These are phyloP conservation scores for Arthrobotrys pseudoclavata DNA, from an alignment of 2,329 filamentous ascomycete genomes.

Conservation along the genomic window DNA sequence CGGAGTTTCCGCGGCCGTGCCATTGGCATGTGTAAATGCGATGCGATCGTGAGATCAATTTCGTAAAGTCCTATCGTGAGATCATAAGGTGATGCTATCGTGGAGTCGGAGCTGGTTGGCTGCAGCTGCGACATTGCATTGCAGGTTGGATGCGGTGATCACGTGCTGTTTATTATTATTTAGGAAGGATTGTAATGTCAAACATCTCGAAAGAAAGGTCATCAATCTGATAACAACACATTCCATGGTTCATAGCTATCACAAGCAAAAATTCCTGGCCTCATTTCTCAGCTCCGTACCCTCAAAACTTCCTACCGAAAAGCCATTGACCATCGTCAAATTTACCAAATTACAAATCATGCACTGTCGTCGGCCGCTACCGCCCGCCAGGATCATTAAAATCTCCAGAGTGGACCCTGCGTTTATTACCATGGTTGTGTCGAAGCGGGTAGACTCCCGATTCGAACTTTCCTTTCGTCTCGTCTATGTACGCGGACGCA, in stretches of 20 bases:
- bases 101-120: conserved; percentile 14
- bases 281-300: conserved; percentile 21
- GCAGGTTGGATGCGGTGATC: conserved; percentile 4
- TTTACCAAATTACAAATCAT: background rate
- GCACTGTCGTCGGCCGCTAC: conserved; percentile 34
- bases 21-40: conserved; percentile 30
- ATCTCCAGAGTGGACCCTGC: background rate
- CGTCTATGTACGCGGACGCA: conserved; percentile 7
- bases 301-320: background rate
- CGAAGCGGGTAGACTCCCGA: conserved; percentile 21
- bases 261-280: conserved; percentile 17
- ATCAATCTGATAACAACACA: conserved; percentile 7
- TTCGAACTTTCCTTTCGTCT: conserved; percentile 14
- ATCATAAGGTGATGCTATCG: conserved; percentile 24
- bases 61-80: conserved; percentile 6
- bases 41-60: conserved; percentile 1
- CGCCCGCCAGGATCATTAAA: conserved; percentile 6
- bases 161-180: background rate
- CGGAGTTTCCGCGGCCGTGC: conserved; percentile 55
- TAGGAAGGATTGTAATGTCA: background rate
- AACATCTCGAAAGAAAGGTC: conserved; percentile 28
- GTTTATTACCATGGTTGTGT: conserved; percentile 4
- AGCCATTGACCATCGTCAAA: conserved; percentile 1
- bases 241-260: background rate
- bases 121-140: background rate